Evolutionary conservation across 108 stramenopile genomes (phyloP), one percentile per base, ranked within the genome.

Genomic region (Nitzschia sp.): DNA sequence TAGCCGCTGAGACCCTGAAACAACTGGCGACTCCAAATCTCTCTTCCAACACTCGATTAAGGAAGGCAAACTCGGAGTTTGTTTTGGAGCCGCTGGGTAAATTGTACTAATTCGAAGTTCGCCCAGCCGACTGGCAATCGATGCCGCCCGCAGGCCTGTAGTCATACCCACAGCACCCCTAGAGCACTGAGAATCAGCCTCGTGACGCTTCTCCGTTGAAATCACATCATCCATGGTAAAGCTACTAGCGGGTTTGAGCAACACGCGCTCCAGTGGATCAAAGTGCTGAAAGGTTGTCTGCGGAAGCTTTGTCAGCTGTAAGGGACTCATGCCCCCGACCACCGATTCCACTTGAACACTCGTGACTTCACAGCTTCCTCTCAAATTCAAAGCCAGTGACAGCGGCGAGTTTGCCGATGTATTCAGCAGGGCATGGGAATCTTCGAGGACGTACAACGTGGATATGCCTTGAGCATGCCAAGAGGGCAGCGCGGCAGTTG

Each of bases 151-250:
- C 31, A 94, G 58, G 0, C 74, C 79, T 21, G 71, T 78, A 17
- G 82, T 84, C 90, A 94, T 88, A 1, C 93, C 93, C 23, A 60
- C 70, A 0, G 86, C 87, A 31, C 89, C 87, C 9, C 93, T 77
- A 3, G 82, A 68, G 11, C 61, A 83, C 36, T 94, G 93, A 6
- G 87, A 70, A 84, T 94, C 93, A 23, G 93, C 93, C 55, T 90
- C 81, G 68, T 78, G 85, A 25, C 81, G 72, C 35, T 61, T 75
- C 5, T 51, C 46, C 34, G 46, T 58, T 8, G 59, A 35, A 30
- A 68, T 47, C 13, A 70, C 56, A 70, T 80, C 77, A 36, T 80
- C 77, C 28, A 78, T 77, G 36, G 72, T 73, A 59, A 71, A 81
- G 4, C 74, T 64, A 30, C 59, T 49, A 2, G 81, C 57, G 15